These are phyloP conservation scores for Cutaneotrichosporon sp. DNA, from an alignment of 1,284 basidiomycete species.

Conservation along the genomic window DNA sequence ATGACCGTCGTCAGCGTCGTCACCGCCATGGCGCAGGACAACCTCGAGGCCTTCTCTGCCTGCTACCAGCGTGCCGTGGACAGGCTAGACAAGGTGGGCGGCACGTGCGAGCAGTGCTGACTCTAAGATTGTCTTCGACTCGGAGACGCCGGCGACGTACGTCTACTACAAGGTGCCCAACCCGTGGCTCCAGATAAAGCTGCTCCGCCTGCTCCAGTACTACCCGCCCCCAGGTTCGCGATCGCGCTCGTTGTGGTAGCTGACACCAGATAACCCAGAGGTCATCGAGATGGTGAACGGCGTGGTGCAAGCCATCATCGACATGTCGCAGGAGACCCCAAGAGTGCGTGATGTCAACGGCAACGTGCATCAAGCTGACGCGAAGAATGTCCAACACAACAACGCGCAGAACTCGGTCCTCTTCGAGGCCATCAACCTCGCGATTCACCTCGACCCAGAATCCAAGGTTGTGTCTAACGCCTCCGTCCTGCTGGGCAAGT, in stretches of 20 bases:
- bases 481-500: slow-evolving; percentile 87
- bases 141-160: slow-evolving; percentile 84
- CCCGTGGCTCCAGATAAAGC: slow-evolving; percentile 97
- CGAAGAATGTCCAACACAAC: slow-evolving; percentile 91
- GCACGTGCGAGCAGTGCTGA: slow-evolving; percentile 7
- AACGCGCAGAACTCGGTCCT: slow-evolving; percentile 98
- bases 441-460: slow-evolving; percentile 92
- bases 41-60: slow-evolving; percentile 82
- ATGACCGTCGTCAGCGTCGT: slow-evolving; percentile 90
- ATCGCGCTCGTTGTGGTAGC: background rate
- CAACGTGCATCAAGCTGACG: slow-evolving; percentile 14
- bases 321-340: slow-evolving; percentile 88
- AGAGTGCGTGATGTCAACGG: slow-evolving; percentile 40
- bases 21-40: slow-evolving; percentile 92
- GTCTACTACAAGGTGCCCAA: slow-evolving; percentile 86
- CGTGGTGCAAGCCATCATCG: slow-evolving; percentile 87
- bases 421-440: slow-evolving; percentile 96
- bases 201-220: slow-evolving; percentile 89
- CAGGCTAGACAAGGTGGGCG: slow-evolving; percentile 74
- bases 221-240: slow-evolving; percentile 84
- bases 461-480: slow-evolving; percentile 87
- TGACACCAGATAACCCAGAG: slow-evolving; percentile 73
- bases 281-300: slow-evolving; percentile 75
- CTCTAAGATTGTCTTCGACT: slow-evolving; percentile 79
- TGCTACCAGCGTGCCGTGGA: slow-evolving; percentile 95